These are phyloP conservation scores for Kwoniella newhampshirensis DNA, from an alignment of 768 basidiomycete genomes.

Conservation along the genomic window DNA sequence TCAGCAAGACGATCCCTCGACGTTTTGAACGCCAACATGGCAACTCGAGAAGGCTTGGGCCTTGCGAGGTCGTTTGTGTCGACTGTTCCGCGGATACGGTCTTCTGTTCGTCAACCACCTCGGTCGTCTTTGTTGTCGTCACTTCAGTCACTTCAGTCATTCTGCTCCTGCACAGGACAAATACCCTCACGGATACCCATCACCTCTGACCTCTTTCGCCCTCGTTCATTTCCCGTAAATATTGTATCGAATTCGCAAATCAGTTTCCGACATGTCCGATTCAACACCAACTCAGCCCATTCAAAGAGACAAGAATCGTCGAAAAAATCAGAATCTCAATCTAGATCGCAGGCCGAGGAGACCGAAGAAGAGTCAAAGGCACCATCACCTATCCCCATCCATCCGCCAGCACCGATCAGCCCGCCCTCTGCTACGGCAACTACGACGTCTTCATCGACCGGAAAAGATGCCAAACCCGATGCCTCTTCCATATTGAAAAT, in stretches of 20 bases:
- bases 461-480: constrained; percentile 32
- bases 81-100: constrained; percentile 13
- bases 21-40: constrained; percentile 18
- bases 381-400: constrained; percentile 24
- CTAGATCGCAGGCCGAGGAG: constrained; percentile 1
- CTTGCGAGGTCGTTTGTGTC: constrained; percentile 19
- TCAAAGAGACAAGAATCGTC: background rate
- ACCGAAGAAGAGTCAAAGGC: constrained; percentile 14
- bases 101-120: background rate
- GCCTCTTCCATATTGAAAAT: constrained; percentile 42
- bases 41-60: constrained; percentile 23
- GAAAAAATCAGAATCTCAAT: background rate
- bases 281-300: constrained; percentile 8
- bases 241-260: background rate
- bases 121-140: background rate
- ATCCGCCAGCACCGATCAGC: constrained; percentile 17
- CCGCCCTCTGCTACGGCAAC: constrained; percentile 21
- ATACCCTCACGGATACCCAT: background rate
- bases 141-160: background rate
- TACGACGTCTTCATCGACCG: constrained; percentile 7
- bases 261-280: constrained; percentile 4
- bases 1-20: no score
- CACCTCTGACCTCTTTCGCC: no score
- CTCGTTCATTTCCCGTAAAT: no score
- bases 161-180: no score